Evolutionary conservation across 495 filamentous ascomycete genomes (phyloP), one percentile per base, ranked within the genome.

Genomic region (Ascodesmis nigricans): DNA sequence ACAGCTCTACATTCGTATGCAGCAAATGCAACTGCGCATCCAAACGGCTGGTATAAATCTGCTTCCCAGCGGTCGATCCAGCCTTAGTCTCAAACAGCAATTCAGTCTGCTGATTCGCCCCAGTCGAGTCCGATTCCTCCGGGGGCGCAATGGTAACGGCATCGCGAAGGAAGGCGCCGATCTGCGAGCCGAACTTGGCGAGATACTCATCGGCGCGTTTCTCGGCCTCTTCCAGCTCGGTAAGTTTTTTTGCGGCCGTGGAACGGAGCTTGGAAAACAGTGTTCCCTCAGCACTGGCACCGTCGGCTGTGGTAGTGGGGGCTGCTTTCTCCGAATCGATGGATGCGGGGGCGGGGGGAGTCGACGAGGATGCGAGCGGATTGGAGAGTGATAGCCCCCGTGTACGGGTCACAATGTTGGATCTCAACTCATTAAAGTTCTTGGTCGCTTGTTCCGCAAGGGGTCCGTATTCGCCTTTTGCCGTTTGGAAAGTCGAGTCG

Each of bases 151-250:
- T 78, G 33, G 70, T 78, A 21, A 97, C 77, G 25, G 87, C 87
- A 46, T 97, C 87, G 10, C 72, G 67, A 46, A 97, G 61, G 58
- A 90, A 95, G 55, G 84, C 75, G 6, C 81, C 66, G 29, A 97
- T 70, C 51, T 87, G 95, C 33, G 73, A 67, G 16, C 87, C 87
- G 50, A 95, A 99, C 36, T 77, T 81, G 42, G 93, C 56, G 29
- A 95, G 69, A 2, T 91, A 91, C 53, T 92, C 90, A 53, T 97
- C 87, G 13, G 87, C 87, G n/a, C 83, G 83, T 47, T 92, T 83
- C 54, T 97, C 87, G 25, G 84, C 87, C 43, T 73, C 73, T 49
- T 95, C 77, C 20, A 97, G 75, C 45, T 93, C 84, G 48, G 78
- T 83, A 25, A 97, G 61, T 31, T 78, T 69, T 49, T 80, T 78